Evolutionary conservation across 208 protist species (phyloP).

Genomic region (Herpetomonas muscarum): DNA sequence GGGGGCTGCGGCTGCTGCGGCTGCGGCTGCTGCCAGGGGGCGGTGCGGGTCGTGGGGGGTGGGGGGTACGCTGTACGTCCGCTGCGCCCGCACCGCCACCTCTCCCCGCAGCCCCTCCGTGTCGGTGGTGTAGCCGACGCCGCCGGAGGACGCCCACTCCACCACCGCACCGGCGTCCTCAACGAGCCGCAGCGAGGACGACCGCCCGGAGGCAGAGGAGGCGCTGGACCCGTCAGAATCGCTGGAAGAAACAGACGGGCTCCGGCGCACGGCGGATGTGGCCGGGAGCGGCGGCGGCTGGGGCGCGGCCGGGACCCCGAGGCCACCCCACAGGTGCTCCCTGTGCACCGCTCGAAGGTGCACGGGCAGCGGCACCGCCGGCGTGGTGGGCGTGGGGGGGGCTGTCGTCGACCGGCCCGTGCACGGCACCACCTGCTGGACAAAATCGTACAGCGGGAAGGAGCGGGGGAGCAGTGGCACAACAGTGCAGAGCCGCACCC

Average conservation of each 20-base stretch:
- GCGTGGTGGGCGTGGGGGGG: no score
- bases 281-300: no score
- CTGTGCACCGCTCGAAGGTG: no score
- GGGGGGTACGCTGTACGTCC: constrained; percentile 40
- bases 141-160: constrained; percentile 48
- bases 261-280: no score
- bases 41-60: no score
- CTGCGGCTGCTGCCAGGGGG: no score
- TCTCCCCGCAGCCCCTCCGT: constrained; percentile 55
- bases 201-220: neutral
- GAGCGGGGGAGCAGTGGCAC: constrained; percentile 53
- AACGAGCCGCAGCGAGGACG: neutral
- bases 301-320: no score
- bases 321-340: no score
- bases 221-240: constrained; percentile 9
- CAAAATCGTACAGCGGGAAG: constrained; percentile 41
- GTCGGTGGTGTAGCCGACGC: constrained; percentile 58
- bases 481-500: constrained; percentile 60
- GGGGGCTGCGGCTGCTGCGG: no score
- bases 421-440: constrained; percentile 63
- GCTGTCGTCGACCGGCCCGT: no score
- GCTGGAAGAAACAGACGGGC: no score
- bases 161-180: constrained; percentile 32
- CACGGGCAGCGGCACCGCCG: no score
- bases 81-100: constrained; percentile 33